Evolutionary conservation across 768 basidiomycete species (phyloP).

Genomic region (Xerocomus spinulosus): DNA sequence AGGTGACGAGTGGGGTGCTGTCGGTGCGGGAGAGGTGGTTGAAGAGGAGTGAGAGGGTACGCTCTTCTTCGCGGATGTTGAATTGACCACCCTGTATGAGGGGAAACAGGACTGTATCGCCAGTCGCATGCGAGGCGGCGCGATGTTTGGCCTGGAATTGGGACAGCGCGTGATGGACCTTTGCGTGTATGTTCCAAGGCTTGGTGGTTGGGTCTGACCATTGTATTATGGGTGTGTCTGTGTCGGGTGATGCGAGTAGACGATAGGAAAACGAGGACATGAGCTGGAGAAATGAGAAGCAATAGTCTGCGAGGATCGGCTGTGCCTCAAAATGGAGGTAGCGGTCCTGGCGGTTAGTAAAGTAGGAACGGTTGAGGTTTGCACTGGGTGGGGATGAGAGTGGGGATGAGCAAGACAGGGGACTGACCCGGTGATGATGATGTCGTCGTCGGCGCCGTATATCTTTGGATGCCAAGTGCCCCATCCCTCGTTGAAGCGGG

Average conservation of each 20-base stretch:
- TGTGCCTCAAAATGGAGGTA: conserved; percentile 74
- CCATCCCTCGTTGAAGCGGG: conserved; percentile 97
- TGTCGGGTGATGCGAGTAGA: conserved; percentile 28
- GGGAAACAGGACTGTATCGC: conserved; percentile 63
- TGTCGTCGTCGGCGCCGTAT: conserved; percentile 88
- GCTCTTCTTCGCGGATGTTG: conserved; percentile 81
- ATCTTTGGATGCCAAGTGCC: conserved; percentile 98
- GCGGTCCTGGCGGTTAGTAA: conserved; percentile 91
- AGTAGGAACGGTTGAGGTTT: conserved; percentile 90
- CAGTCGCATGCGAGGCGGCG: neutral
- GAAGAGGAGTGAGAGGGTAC: conserved; percentile 54
- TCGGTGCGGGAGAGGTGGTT: conserved; percentile 29
- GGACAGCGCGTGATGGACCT: conserved; percentile 52
- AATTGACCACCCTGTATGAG: conserved; percentile 89
- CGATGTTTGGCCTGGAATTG: conserved; percentile 52
- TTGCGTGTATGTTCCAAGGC: conserved; percentile 64
- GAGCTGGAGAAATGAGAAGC: conserved; percentile 67
- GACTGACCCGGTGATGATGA: conserved; percentile 88
- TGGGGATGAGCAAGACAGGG: neutral
- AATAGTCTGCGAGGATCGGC: conserved; percentile 70
- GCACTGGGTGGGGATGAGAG: conserved; percentile 50
- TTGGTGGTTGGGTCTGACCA: conserved; percentile 67
- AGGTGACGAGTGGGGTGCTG: conserved; percentile 58
- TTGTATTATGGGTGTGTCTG: conserved; percentile 47
- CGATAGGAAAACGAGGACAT: conserved; percentile 71